phyloP scores from a whole-genome alignment of 371 early-diverging fungal species.

The Rhizopus microsporus region DNA sequence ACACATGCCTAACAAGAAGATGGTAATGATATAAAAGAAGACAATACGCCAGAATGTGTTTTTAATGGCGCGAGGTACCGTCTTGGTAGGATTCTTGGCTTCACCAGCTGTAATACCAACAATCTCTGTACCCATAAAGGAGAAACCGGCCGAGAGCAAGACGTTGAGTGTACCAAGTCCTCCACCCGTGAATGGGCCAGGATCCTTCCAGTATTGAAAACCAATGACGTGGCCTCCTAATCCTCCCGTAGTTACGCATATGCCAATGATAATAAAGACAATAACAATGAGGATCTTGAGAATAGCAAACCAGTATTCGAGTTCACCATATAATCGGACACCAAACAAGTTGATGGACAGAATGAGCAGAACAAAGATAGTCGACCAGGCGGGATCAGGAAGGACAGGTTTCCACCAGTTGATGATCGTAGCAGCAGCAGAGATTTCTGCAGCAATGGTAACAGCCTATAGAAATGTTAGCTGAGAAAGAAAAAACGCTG shows the following conservation, averaged over 20 bases:
- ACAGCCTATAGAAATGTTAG: slow-evolving; percentile 21
- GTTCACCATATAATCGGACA: slow-evolving; percentile 61
- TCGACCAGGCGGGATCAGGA: slow-evolving; percentile 61
- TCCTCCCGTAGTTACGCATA: slow-evolving; percentile 61
- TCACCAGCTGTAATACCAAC: slow-evolving; percentile 66
- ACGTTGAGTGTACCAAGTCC: slow-evolving; percentile 70
- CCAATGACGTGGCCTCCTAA: slow-evolving; percentile 63
- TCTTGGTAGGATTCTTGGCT: slow-evolving; percentile 63
- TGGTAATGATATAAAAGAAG: slow-evolving; percentile 70
- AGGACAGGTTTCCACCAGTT: slow-evolving; percentile 71
- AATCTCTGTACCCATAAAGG: slow-evolving; percentile 84
- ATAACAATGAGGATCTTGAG: slow-evolving; percentile 70
- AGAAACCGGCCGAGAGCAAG: slow-evolving; percentile 78
- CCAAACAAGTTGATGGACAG: slow-evolving; percentile 59
- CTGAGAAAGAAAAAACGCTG: not conserved
- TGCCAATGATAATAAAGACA: slow-evolving; percentile 71
- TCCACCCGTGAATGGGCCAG: slow-evolving; percentile 75
- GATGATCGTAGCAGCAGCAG: slow-evolving; percentile 78
- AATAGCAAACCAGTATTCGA: slow-evolving; percentile 75
- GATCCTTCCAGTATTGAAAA: slow-evolving; percentile 70
- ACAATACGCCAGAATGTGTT: slow-evolving; percentile 73
- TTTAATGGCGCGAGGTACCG: slow-evolving; percentile 70
- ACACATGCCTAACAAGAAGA: slow-evolving; percentile 66
- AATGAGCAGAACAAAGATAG: slow-evolving; percentile 58
- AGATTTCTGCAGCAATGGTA: slow-evolving; percentile 56